Evolutionary conservation across 164 flowering plant species (phyloP).

Genomic region (Magnolia sinica): DNA sequence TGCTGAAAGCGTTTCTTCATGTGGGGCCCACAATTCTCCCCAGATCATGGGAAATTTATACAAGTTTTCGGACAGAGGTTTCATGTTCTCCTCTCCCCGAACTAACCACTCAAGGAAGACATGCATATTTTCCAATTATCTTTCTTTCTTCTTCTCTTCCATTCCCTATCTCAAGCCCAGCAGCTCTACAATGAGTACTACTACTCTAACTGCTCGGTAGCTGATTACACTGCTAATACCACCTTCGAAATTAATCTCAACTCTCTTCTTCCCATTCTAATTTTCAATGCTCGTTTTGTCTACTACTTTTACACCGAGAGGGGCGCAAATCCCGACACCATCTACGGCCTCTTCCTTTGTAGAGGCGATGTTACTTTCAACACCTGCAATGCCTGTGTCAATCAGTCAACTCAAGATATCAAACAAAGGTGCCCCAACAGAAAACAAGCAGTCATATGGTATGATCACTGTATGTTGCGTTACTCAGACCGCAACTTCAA

Average conservation of each 20-base stretch:
- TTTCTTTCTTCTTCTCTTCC: no score
- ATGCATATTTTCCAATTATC: no score
- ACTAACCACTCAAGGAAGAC: no score
- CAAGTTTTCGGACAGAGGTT: no score
- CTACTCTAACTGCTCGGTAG: background rate
- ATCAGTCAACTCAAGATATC: background rate
- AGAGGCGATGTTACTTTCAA: slow-evolving; percentile 12
- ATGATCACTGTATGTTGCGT: slow-evolving; percentile 20
- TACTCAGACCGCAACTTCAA: slow-evolving; percentile 8
- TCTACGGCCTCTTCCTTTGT: slow-evolving; percentile 21
- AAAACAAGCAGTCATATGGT: slow-evolving; percentile 12
- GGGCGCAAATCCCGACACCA: slow-evolving; percentile 16
- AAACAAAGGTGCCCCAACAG: background rate
- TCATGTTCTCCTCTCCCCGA: no score
- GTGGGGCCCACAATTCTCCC: no score
- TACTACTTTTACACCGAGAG: slow-evolving; percentile 20
- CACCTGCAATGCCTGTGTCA: slow-evolving; percentile 12
- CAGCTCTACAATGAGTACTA: no score
- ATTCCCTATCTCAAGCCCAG: no score
- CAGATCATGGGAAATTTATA: no score
- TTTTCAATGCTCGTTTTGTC: slow-evolving; percentile 2
- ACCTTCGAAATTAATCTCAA: slow-evolving; percentile 17
- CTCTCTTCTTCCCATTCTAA: slow-evolving; percentile 11
- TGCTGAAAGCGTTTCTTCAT: no score
- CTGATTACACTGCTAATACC: slow-evolving; percentile 14